Percentiles rank a stretch among this genome's conserved stretches.
These are phyloP conservation scores for Castanea crenata DNA, from an alignment of 306 rosid genomes.

Conservation along the genomic window DNA sequence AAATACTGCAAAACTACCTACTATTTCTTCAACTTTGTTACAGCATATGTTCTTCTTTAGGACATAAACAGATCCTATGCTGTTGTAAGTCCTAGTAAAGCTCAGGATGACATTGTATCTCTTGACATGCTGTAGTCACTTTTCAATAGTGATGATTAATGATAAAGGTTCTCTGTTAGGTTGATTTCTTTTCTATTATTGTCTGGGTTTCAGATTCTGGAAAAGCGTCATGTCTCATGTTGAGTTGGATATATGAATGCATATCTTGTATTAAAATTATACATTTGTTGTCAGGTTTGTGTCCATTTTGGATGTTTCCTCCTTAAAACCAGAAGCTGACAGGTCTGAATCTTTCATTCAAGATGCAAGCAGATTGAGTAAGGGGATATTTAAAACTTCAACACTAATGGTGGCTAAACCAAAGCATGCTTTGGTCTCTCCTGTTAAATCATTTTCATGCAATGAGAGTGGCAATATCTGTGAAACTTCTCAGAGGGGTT, in stretches of 20 bases:
- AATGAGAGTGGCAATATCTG: conserved; percentile 33
- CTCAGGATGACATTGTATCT: neutral
- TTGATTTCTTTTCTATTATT: neutral
- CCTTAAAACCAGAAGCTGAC: conserved; percentile 72
- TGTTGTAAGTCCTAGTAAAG: conserved; percentile 1
- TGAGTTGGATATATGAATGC: conserved; percentile 18
- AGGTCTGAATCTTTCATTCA: conserved; percentile 35
- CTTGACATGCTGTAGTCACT: neutral
- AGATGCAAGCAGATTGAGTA: conserved; percentile 46
- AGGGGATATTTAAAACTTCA: conserved; percentile 55
- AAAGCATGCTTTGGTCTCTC: conserved; percentile 38
- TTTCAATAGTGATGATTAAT: neutral
- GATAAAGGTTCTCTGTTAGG: neutral
- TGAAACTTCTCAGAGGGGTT: conserved; percentile 46
- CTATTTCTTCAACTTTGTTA: neutral
- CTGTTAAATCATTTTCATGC: conserved; percentile 33
- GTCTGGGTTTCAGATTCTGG: neutral
- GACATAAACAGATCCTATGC: neutral
- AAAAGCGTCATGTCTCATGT: conserved; percentile 9
- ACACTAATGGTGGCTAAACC: conserved; percentile 79
- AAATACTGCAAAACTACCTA: neutral
- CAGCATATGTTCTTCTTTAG: neutral
- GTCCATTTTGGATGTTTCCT: conserved; percentile 84
- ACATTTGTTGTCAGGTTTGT: conserved; percentile 67
- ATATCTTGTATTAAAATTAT: conserved; percentile 18